phyloP scores from a whole-genome alignment of 2,329 filamentous ascomycete species.

The Fusarium oligoseptatum region DNA sequence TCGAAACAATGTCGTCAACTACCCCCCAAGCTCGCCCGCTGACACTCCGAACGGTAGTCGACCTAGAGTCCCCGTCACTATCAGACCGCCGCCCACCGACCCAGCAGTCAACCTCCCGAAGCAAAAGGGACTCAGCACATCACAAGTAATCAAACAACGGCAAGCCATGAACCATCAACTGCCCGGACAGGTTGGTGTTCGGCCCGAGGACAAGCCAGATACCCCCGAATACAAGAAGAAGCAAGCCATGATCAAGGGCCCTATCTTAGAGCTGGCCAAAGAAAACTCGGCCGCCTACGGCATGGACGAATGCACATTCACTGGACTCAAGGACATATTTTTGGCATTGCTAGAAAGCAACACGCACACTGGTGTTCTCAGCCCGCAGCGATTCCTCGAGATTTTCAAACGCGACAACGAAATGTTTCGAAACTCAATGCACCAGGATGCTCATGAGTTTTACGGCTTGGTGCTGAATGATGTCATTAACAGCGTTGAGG shows the following conservation, averaged over 20 bases:
- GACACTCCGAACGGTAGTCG: conserved; percentile 74
- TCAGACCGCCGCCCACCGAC: conserved; percentile 67
- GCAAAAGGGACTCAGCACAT: conserved; percentile 65
- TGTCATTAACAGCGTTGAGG: conserved; percentile 93
- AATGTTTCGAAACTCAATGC: conserved; percentile 97
- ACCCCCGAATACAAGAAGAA: conserved; percentile 99
- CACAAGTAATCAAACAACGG: conserved; percentile 70
- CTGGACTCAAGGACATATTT: conserved; percentile 95
- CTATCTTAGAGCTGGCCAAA: conserved; percentile 85
- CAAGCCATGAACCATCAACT: conserved; percentile 68
- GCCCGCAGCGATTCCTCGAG: conserved; percentile 92
- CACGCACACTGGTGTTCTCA: conserved; percentile 88
- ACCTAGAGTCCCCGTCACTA: conserved; percentile 71
- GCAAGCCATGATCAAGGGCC: conserved; percentile 87
- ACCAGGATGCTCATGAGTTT: conserved; percentile 98
- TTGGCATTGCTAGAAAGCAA: conserved; percentile 86
- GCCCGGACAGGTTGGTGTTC: conserved; percentile 65
- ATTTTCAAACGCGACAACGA: conserved; percentile 95
- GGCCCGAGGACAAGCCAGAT: conserved; percentile 93
- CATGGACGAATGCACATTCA: conserved; percentile 96
- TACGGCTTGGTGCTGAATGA: conserved; percentile 95
- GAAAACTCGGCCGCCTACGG: conserved; percentile 85
- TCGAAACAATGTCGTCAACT: conserved; percentile 93
- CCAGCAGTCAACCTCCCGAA: conserved; percentile 55
- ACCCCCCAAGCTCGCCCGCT: conserved; percentile 79